These are phyloP conservation scores for Silene noctiflora DNA, from an alignment of 179 eudicot species.

Conservation along the genomic window DNA sequence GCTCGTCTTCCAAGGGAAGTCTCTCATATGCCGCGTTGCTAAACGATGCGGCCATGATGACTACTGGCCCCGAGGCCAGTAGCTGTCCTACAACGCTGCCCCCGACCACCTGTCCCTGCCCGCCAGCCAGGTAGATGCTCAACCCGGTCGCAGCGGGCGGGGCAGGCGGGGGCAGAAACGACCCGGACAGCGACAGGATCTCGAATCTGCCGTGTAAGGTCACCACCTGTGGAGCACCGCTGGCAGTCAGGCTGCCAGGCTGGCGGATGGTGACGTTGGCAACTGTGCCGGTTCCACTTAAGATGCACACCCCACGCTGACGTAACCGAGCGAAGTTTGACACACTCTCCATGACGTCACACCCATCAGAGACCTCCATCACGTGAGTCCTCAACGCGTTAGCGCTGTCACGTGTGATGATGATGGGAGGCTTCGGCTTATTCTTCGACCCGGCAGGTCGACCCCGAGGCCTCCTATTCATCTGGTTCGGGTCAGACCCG, in stretches of 20 bases:
- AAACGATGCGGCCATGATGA: constrained; percentile 43
- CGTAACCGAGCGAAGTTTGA: constrained; percentile 38
- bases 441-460: constrained; percentile 42
- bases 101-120: constrained; percentile 46
- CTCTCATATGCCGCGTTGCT: constrained; percentile 44
- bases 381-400: constrained; percentile 45
- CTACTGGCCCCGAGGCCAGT: constrained; percentile 34
- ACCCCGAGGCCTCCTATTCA: constrained; percentile 30
- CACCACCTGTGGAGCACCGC: constrained; percentile 28
- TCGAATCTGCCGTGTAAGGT: constrained; percentile 37
- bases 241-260: constrained; percentile 18
- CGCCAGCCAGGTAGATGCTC: constrained; percentile 39
- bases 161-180: constrained; percentile 42
- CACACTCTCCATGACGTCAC: constrained; percentile 39
- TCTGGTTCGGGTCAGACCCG: constrained; percentile 13
- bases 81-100: constrained; percentile 38
- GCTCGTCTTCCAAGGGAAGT: constrained; percentile 37
- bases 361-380: constrained; percentile 42
- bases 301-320: constrained; percentile 40
- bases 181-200: constrained; percentile 37
- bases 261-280: constrained; percentile 41
- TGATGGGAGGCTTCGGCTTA: constrained; percentile 41
- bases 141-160: constrained; percentile 42
- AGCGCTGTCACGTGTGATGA: constrained; percentile 40
- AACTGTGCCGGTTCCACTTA: constrained; percentile 38